phyloP scores from a whole-genome alignment of 768 basidiomycete genomes.

The Suillus bovinus region DNA sequence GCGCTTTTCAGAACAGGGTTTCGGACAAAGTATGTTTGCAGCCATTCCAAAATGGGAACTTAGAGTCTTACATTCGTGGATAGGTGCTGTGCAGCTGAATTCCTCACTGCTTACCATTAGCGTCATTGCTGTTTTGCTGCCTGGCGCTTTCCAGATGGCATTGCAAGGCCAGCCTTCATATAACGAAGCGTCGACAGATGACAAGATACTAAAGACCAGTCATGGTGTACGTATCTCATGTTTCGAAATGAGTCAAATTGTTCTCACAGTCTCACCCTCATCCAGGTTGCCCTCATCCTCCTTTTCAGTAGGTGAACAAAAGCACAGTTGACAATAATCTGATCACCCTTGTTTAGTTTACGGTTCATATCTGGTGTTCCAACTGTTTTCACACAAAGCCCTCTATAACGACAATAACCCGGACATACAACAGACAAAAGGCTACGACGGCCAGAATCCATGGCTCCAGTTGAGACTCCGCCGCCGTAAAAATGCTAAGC shows the following conservation, averaged over 20 bases:
- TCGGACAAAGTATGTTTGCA: conserved; percentile 58
- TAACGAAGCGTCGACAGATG: conserved; percentile 26
- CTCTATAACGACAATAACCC: conserved; percentile 55
- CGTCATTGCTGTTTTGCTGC: conserved; percentile 76
- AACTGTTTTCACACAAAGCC: conserved; percentile 74
- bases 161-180: conserved; percentile 30
- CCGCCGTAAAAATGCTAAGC: neutral
- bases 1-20: conserved; percentile 76
- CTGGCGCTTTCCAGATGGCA: conserved; percentile 74
- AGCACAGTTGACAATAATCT: conserved; percentile 1
- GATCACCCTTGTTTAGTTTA: conserved; percentile 53
- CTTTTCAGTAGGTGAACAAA: conserved; percentile 59
- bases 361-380: conserved; percentile 72
- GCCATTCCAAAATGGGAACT: neutral
- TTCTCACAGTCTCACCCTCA: conserved; percentile 12
- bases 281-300: conserved; percentile 71
- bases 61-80: conserved; percentile 7
- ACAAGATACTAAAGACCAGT: conserved; percentile 70
- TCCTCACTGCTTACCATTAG: conserved; percentile 74
- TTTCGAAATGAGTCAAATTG: neutral
- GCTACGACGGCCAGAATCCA: conserved; percentile 44
- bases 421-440: conserved; percentile 38
- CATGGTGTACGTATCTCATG: conserved; percentile 57
- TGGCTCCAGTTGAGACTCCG: conserved; percentile 4
- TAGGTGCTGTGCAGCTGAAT: conserved; percentile 73